Evolutionary conservation across 2,329 filamentous ascomycete species (phyloP).

Genomic region (Chaetomiaceae sp.): DNA sequence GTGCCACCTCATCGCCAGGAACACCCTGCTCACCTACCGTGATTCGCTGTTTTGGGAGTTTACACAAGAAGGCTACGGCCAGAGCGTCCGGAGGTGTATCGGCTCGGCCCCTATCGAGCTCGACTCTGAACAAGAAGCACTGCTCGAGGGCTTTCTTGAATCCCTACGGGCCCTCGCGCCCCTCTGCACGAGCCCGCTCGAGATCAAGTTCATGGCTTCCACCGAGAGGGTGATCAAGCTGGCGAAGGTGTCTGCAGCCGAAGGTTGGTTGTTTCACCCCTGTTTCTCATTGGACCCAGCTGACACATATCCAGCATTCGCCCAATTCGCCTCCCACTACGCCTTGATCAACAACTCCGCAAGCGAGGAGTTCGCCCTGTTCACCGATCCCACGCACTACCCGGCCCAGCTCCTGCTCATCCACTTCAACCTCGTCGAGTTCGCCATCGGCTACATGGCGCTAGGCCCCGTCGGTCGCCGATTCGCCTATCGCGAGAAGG

Average conservation of each 20-base stretch:
- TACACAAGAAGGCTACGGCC: conserved; percentile 27
- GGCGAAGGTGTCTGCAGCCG: conserved; percentile 26
- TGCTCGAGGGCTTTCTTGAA: conserved; percentile 29
- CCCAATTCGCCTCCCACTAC: conserved; percentile 29
- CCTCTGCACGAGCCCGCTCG: conserved; percentile 31
- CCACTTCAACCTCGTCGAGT: conserved; percentile 34
- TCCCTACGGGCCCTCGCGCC: conserved; percentile 30
- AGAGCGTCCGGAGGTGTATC: conserved; percentile 26
- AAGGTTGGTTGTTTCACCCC: conserved; percentile 27
- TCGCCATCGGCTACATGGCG: conserved; percentile 20
- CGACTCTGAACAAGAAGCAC: conserved; percentile 20
- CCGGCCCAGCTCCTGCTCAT: conserved; percentile 35
- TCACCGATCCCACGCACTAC: conserved; percentile 31
- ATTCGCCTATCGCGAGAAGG: conserved; percentile 20
- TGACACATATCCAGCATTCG: conserved; percentile 22
- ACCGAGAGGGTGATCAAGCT: conserved; percentile 31
- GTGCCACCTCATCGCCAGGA: conserved; percentile 28
- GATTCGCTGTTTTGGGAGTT: conserved; percentile 24
- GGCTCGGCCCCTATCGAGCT: conserved; percentile 7
- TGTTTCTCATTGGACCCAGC: background rate
- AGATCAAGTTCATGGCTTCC: conserved; percentile 31
- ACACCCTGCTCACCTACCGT: conserved; percentile 10
- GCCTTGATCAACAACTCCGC: conserved; percentile 27
- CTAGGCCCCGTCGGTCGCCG: conserved; percentile 12
- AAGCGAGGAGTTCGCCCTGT: conserved; percentile 31